A percentile compares a stretch with the other conserved stretches of the same genome.
Conservation (phyloP, 164 flowering plant genomes). For the Vitis cinerea region DNA sequence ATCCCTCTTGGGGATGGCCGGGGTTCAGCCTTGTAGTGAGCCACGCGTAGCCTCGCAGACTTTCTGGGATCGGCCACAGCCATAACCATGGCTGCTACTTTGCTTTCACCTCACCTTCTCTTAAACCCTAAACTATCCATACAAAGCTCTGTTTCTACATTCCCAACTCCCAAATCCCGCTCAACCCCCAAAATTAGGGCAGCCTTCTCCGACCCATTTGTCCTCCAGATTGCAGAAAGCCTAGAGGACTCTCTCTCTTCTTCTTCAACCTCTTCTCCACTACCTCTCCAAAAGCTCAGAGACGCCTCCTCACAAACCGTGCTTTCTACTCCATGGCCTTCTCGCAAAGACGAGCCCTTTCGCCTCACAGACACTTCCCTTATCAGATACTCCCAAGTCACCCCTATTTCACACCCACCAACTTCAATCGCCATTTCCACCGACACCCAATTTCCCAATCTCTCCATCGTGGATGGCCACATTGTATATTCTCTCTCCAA, state of each 20-base stretch:
- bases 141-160: not conserved
- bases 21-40: too few species aligned
- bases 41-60: not conserved
- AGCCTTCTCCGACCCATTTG: slow-evolving; percentile 72
- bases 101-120: not conserved
- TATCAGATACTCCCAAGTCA: slow-evolving; percentile 52
- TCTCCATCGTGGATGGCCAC: slow-evolving; percentile 66
- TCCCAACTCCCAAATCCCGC: slow-evolving; percentile 18
- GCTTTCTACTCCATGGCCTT: slow-evolving; percentile 79
- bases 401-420: slow-evolving; percentile 39
- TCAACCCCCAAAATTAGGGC: slow-evolving; percentile 15
- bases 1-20: too few species aligned
- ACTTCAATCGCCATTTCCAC: slow-evolving; percentile 4
- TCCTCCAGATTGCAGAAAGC: slow-evolving; percentile 80
- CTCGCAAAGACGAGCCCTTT: slow-evolving; percentile 78
- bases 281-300: slow-evolving; percentile 62
- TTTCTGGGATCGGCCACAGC: not conserved
- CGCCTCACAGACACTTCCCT: slow-evolving; percentile 83
- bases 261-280: slow-evolving; percentile 16
- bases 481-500: slow-evolving; percentile 31
- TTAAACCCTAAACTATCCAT: not conserved
- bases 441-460: slow-evolving; percentile 38
- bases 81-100: not conserved
- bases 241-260: slow-evolving; percentile 68
- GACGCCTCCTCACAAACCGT: slow-evolving; percentile 62